Conservation (phyloP, 257 asterid genomes). For the Forsythia viridissima region DNA sequence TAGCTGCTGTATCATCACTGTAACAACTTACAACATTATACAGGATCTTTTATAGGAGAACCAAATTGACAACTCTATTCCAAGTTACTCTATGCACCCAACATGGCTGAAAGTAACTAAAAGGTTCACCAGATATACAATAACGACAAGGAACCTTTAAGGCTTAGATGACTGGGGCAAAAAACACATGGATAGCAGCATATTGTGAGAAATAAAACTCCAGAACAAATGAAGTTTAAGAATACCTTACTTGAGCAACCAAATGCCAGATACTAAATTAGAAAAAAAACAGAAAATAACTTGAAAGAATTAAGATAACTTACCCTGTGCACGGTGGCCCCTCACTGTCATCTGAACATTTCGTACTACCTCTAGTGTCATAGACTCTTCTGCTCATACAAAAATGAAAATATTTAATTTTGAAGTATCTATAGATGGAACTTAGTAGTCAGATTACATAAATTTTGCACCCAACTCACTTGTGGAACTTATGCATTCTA, state of each 20-base stretch:
- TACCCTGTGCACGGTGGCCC: constrained; percentile 99
- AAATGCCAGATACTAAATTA: background rate
- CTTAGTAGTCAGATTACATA: constrained; percentile 22
- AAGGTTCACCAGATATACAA: background rate
- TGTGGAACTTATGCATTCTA: constrained; percentile 69
- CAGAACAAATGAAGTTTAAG: background rate
- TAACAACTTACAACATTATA: constrained; percentile 39
- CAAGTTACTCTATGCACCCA: background rate
- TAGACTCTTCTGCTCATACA: constrained; percentile 75
- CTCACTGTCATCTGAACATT: constrained; percentile 75
- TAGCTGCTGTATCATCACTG: background rate
- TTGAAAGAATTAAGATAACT: constrained; percentile 9
- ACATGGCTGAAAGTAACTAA: background rate
- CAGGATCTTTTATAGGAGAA: background rate
- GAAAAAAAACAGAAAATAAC: background rate
- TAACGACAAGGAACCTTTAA: background rate
- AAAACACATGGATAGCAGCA: background rate
- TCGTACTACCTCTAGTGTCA: constrained; percentile 74
- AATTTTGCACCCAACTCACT: constrained; percentile 41
- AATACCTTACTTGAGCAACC: background rate
- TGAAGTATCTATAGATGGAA: constrained; percentile 18
- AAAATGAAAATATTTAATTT: background rate
- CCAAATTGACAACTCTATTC: background rate
- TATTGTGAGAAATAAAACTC: background rate
- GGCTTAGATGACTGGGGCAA: background rate